Percentiles rank a stretch among this genome's conserved stretches.
Conservation (phyloP, 2,329 filamentous ascomycete species). For the Trichoderma gracile region DNA sequence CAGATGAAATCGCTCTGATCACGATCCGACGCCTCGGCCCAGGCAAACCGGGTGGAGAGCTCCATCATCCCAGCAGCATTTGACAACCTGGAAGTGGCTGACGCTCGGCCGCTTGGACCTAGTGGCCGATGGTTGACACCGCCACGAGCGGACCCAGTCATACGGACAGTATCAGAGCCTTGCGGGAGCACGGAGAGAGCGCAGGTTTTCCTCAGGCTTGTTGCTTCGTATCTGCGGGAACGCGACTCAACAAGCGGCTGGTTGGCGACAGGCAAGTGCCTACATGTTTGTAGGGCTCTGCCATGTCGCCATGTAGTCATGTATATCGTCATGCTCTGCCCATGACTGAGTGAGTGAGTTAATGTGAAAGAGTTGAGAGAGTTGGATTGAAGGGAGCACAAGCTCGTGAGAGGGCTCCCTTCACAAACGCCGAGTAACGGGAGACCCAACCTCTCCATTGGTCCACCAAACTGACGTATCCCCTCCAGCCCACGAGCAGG, state of each 20-base stretch:
- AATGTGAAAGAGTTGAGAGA: neutral
- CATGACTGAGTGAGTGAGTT: too few species aligned
- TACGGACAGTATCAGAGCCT: neutral
- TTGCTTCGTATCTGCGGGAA: too few species aligned
- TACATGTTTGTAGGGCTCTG: too few species aligned
- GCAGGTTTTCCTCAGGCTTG: neutral
- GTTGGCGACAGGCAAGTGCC: too few species aligned
- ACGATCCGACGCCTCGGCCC: constrained; percentile 4
- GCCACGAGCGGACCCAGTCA: constrained; percentile 10
- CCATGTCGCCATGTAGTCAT: too few species aligned
- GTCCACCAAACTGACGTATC: neutral
- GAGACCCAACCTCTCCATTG: neutral
- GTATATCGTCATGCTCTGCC: too few species aligned
- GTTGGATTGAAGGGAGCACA: neutral
- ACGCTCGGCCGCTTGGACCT: neutral
- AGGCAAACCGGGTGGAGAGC: neutral
- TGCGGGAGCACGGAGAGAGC: neutral
- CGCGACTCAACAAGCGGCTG: too few species aligned
- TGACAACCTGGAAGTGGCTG: constrained; percentile 7
- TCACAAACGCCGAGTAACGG: neutral
- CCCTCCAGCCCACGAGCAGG: neutral
- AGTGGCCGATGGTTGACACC: constrained; percentile 2
- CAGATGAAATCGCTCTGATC: neutral
- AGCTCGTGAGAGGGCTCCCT: neutral
- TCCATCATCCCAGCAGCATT: neutral